Conservation (phyloP, 495 filamentous ascomycete species). For the Acidiella bohemica region DNA sequence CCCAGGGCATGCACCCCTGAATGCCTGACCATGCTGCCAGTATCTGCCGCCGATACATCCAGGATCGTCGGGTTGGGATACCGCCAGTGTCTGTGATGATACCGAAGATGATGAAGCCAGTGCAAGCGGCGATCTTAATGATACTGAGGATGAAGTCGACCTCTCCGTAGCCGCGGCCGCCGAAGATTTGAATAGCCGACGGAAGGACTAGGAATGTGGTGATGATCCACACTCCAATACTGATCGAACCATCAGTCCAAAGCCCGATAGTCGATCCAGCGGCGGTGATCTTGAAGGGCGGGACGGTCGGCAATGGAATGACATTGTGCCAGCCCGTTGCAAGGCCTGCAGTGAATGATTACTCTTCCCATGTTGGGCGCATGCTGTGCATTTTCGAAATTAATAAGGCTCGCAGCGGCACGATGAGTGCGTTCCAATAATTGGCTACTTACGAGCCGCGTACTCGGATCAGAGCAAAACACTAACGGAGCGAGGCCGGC, state of each 20-base stretch:
- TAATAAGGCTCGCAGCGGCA: too few relatives aligned
- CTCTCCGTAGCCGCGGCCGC: constrained; percentile 31
- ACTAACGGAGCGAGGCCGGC: too few relatives aligned
- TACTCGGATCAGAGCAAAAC: too few relatives aligned
- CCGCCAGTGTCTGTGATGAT: constrained; percentile 57
- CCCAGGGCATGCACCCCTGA: too few relatives aligned
- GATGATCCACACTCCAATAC: constrained; percentile 59
- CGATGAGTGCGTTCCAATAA: too few relatives aligned
- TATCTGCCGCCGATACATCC: constrained; percentile 21
- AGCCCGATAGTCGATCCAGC: constrained; percentile 80
- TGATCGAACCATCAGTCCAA: constrained; percentile 39
- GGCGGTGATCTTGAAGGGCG: constrained; percentile 83
- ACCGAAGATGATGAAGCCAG: constrained; percentile 60
- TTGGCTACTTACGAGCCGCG: too few relatives aligned
- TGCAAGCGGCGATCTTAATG: constrained; percentile 54
- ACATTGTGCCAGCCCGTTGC: constrained; percentile 99
- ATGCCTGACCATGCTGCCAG: too few relatives aligned
- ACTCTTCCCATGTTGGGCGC: too few relatives aligned
- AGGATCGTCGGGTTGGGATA: constrained; percentile 34
- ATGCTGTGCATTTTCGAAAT: too few relatives aligned
- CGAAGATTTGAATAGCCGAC: constrained; percentile 29
- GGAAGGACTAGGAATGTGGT: constrained; percentile 28
- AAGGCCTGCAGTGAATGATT: too few relatives aligned
- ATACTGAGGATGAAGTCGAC: constrained; percentile 31
- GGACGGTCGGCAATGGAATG: constrained; percentile 77